Percentiles rank a stretch among this genome's conserved stretches.
Conservation (phyloP, 257 asterid genomes). For the Cinchona pubescens region DNA sequence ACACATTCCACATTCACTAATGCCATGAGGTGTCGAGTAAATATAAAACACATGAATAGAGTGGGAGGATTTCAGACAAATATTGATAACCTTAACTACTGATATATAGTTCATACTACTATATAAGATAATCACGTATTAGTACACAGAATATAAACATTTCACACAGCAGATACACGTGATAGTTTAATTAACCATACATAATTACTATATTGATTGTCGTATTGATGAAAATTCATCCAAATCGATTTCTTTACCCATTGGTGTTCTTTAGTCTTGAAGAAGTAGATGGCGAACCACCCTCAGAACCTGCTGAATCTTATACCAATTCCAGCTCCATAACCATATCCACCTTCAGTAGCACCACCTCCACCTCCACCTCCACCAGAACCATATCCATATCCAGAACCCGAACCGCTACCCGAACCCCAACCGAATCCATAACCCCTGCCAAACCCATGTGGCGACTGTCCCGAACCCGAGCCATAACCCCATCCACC, state of each 20-base stretch:
- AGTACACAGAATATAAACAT: background rate
- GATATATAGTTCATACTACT: background rate
- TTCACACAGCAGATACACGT: too few relatives aligned
- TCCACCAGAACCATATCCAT: conserved; percentile 37
- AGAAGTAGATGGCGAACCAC: conserved; percentile 7
- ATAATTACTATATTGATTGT: background rate
- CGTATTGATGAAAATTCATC: background rate
- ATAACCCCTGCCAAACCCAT: conserved; percentile 27
- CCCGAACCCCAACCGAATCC: conserved; percentile 41
- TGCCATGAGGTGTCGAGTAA: too few relatives aligned
- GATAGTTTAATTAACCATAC: background rate
- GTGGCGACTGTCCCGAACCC: conserved; percentile 38
- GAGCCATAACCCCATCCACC: conserved; percentile 49
- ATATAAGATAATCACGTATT: background rate
- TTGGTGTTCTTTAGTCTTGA: conserved; percentile 1
- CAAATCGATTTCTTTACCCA: conserved; percentile 5
- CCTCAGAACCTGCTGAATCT: conserved; percentile 6
- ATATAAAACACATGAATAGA: too few relatives aligned
- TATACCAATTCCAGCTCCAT: conserved; percentile 16
- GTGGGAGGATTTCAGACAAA: too few relatives aligned
- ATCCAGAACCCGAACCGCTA: conserved; percentile 31
- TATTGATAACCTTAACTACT: background rate
- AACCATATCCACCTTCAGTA: conserved; percentile 16
- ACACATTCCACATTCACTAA: background rate
- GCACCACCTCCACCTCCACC: conserved; percentile 31